Conservation (phyloP, 2,329 filamentous ascomycete species). For the Sporothrix brunneoviolacea region DNA sequence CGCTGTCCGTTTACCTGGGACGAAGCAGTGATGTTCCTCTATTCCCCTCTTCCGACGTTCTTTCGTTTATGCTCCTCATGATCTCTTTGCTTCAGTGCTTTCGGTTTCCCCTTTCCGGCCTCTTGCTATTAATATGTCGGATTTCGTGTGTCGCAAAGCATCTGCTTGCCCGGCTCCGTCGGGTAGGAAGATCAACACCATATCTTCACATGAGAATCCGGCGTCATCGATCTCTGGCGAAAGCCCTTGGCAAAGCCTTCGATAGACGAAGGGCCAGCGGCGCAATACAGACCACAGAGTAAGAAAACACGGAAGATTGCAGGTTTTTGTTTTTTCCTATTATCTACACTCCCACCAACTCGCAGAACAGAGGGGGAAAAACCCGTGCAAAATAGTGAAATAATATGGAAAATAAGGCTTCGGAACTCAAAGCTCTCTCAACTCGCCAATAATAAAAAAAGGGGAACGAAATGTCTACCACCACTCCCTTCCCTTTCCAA, state of each 20-base stretch:
- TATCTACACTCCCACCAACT: not conserved
- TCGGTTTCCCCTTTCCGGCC: no score
- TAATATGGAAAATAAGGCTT: not conserved
- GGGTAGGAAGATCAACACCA: no score
- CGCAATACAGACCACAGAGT: no score
- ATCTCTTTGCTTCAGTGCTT: not conserved
- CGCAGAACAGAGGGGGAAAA: not conserved
- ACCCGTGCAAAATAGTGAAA: constrained; percentile 4
- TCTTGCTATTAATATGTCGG: no score
- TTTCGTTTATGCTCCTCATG: not conserved
- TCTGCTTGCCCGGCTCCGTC: no score
- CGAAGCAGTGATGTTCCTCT: not conserved
- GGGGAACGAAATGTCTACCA: not conserved
- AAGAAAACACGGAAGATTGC: not conserved
- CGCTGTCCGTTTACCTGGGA: not conserved
- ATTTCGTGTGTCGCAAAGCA: no score
- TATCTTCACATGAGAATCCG: no score
- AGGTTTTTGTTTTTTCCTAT: not conserved
- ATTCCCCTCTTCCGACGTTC: not conserved
- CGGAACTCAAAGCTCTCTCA: not conserved
- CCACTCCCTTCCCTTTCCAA: not conserved
- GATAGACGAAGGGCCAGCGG: no score
- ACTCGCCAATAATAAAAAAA: not conserved
- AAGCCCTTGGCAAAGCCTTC: no score
- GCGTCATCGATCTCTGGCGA: no score